Evolutionary conservation across 164 flowering plant species (phyloP).

Genomic region (Cinnamomum chago): DNA sequence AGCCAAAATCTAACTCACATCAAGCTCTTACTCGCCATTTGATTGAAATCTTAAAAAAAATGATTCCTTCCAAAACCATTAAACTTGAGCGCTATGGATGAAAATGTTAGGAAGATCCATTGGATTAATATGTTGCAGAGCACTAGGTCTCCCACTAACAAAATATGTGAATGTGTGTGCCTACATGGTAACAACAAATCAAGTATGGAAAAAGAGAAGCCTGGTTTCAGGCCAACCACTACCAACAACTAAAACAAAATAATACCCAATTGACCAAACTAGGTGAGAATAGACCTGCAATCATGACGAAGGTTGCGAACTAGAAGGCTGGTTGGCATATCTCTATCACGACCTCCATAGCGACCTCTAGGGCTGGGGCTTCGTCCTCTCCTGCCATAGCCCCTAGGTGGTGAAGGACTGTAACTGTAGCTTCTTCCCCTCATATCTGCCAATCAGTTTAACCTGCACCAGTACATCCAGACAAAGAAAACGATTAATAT

Average conservation of each 20-base stretch:
- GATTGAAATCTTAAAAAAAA: too few relatives aligned
- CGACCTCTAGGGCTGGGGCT: constrained; percentile 83
- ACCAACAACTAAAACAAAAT: too few relatives aligned
- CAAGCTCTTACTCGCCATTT: too few relatives aligned
- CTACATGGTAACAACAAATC: not conserved
- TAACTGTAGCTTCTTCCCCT: constrained; percentile 88
- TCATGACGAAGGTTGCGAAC: constrained; percentile 88
- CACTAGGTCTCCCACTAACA: not conserved
- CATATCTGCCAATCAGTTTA: constrained; percentile 35
- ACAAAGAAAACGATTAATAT: not conserved
- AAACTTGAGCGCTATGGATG: too few relatives aligned
- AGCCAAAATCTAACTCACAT: too few relatives aligned
- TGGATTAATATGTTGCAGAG: not conserved
- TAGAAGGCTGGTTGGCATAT: constrained; percentile 80
- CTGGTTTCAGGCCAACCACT: too few relatives aligned
- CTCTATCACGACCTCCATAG: constrained; percentile 56
- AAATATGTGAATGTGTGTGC: not conserved
- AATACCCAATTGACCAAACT: not conserved
- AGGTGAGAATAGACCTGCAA: constrained; percentile 49
- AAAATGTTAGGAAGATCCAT: too few relatives aligned
- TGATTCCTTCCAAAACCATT: too few relatives aligned
- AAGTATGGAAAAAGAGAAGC: not conserved
- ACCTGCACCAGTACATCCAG: not conserved
- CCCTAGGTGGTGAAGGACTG: constrained; percentile 84
- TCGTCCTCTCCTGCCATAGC: constrained; percentile 53